Evolutionary conservation across 1,139 yeast species (phyloP), one percentile per base, ranked within the genome.

Genomic region (Yamadazyma sp.): DNA sequence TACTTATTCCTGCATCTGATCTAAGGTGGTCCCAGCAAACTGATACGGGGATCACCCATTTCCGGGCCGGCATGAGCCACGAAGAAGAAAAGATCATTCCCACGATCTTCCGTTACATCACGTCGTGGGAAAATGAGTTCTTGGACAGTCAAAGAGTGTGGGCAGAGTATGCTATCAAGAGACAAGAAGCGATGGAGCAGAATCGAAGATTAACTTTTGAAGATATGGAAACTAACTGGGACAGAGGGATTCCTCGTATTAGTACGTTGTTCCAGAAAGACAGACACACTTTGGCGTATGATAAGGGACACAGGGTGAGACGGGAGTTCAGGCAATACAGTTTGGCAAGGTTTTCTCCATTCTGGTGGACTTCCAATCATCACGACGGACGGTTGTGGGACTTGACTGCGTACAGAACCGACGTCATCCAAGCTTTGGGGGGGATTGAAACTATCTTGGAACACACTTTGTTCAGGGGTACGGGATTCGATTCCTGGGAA

Each of bases 401-500:
- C 55, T 69, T 94, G 47, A 87, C 87, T 55, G 84, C 96, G 1
- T 94, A 94, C 57, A 75, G 98, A 51, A 84, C 97, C 0, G 99
- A 94, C 64, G 96, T 92, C 2, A 91, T 94, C 32, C 98, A 92
- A 62, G 96, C 98, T 0, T 72, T 94, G 7, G 99, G 99, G 32
- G 99, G 99, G 39, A 87, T 94, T 47, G 98, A 92, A 55, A 89
- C 98, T 0, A 92, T 94, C 57, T 64, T 94, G 47, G 98, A 92
- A 55, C 99, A 94, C 55, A 89, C 98, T 0, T 64, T 94, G 38
- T 94, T 92, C 69, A 87, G 87, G 58, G 98, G 96, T 16, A 94
- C 99, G 1, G 98, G 98, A 0, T 94, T 94, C 58, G 96, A 87
- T 53, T 87, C 95, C 8, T 94, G 98, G 98, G 99, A 94, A 67